phyloP scores from a whole-genome alignment of 371 early-diverging fungal genomes.

The Syncephalastrum monosporum region DNA sequence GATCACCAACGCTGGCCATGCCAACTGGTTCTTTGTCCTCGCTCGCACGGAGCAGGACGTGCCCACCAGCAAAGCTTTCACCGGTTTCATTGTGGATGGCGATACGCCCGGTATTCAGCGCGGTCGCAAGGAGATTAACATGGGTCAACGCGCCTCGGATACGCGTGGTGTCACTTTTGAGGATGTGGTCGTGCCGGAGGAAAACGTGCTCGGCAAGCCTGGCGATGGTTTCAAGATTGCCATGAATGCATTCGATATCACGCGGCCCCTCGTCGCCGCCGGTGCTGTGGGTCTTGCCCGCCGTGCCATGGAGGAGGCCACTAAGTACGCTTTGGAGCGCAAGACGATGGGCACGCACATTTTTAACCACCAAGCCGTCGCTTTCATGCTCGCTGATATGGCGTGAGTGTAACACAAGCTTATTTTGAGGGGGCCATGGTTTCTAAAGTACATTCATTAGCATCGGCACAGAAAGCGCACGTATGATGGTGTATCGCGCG shows the following conservation, averaged over 20 bases:
- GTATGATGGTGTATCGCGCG: constrained; percentile 83
- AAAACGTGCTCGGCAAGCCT: constrained; percentile 73
- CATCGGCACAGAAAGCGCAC: constrained; percentile 82
- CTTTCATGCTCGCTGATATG: constrained; percentile 98
- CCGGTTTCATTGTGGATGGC: constrained; percentile 95
- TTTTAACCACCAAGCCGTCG: constrained; percentile 88
- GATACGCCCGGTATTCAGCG: constrained; percentile 85
- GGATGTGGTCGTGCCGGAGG: constrained; percentile 91
- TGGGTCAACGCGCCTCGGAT: constrained; percentile 94
- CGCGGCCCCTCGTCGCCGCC: constrained; percentile 90
- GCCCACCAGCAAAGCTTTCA: constrained; percentile 87
- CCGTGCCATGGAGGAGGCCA: constrained; percentile 94
- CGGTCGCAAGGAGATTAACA: constrained; percentile 96
- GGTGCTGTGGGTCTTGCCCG: constrained; percentile 92
- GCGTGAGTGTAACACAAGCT: constrained; percentile 42
- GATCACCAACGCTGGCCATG: constrained; percentile 97
- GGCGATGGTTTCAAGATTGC: constrained; percentile 95
- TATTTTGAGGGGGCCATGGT: background rate
- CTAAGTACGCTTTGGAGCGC: constrained; percentile 86
- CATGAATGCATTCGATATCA: constrained; percentile 97
- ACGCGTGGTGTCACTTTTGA: constrained; percentile 95
- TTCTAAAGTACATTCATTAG: constrained; percentile 20
- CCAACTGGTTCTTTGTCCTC: constrained; percentile 98
- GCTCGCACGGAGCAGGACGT: constrained; percentile 85
- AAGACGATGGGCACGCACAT: constrained; percentile 96